Percentiles rank a stretch among this genome's conserved stretches.
Conservation (phyloP, 2,329 filamentous ascomycete genomes). For the Colletotrichum tanaceti region DNA sequence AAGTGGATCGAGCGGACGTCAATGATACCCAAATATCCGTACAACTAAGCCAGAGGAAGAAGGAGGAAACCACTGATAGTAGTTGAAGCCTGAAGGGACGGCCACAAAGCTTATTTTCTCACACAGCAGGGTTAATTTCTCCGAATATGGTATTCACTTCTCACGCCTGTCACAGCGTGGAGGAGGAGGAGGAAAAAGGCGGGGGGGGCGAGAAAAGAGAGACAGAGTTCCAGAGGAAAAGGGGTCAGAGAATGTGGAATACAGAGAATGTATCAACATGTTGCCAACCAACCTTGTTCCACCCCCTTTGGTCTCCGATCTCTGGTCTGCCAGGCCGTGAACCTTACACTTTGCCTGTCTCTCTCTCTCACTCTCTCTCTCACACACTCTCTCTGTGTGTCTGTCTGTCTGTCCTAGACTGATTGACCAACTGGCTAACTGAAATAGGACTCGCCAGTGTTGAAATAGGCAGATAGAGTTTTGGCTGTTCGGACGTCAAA, state of each 20-base stretch:
- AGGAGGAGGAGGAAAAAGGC: too few species aligned
- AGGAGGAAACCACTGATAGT: slow-evolving; percentile 11
- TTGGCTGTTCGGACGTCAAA: slow-evolving; percentile 2
- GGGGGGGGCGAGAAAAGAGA: background rate
- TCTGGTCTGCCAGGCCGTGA: background rate
- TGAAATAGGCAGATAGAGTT: too few species aligned
- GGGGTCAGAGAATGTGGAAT: slow-evolving; percentile 23
- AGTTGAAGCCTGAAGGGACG: slow-evolving; percentile 19
- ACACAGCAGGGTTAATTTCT: background rate
- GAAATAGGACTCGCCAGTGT: slow-evolving; percentile 2
- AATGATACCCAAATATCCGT: background rate
- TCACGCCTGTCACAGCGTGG: background rate
- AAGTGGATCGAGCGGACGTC: slow-evolving; percentile 28
- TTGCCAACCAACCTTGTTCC: slow-evolving; percentile 1
- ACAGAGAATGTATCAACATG: too few species aligned
- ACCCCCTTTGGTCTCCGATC: too few species aligned
- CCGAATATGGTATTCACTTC: background rate
- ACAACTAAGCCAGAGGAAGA: background rate
- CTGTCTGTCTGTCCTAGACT: too few species aligned
- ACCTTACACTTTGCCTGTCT: too few species aligned
- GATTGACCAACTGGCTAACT: background rate
- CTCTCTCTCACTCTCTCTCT: too few species aligned
- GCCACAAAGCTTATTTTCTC: slow-evolving; percentile 12
- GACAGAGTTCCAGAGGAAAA: slow-evolving; percentile 3
- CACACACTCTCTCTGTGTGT: too few species aligned